phyloP scores from a whole-genome alignment of 1,284 basidiomycete species.

The Ceratobasidium sp. region DNA sequence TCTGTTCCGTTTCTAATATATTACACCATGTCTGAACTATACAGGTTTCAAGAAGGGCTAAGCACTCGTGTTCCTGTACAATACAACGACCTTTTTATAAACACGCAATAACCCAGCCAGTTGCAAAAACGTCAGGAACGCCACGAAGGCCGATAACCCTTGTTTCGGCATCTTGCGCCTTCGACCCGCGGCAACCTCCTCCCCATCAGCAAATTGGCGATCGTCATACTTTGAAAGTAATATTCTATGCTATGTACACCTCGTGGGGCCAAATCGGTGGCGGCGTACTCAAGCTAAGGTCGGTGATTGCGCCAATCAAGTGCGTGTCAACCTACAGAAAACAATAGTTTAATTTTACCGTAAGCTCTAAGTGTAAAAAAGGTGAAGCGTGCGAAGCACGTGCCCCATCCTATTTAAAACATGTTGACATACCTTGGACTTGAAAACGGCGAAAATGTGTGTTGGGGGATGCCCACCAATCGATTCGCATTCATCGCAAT shows the following conservation, averaged over 20 bases:
- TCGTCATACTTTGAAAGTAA: not conserved
- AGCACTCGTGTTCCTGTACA: constrained; percentile 43
- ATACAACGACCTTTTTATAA: not conserved
- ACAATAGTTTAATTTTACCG: constrained; percentile 6
- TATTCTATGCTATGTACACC: constrained; percentile 27
- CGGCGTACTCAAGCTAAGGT: constrained; percentile 38
- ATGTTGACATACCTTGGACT: constrained; percentile 67
- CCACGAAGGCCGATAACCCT: not conserved
- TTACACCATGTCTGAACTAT: constrained; percentile 27
- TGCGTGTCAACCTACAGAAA: constrained; percentile 66
- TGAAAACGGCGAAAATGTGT: constrained; percentile 88
- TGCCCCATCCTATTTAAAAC: not conserved
- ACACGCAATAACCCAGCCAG: not conserved
- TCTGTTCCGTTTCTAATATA: not conserved
- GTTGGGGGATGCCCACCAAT: constrained; percentile 81
- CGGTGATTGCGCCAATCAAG: constrained; percentile 46
- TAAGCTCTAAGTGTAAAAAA: not conserved
- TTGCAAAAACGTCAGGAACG: not conserved
- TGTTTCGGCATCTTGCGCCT: not conserved
- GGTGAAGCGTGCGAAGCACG: constrained; percentile 2
- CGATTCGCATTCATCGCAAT: constrained; percentile 81
- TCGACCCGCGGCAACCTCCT: not conserved
- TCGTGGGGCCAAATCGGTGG: constrained; percentile 42
- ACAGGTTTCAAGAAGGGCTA: constrained; percentile 84
- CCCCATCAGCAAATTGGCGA: constrained; percentile 1